These are phyloP conservation scores for Penicillium capsulatum DNA, from an alignment of 2,329 filamentous ascomycete genomes.

Conservation along the genomic window DNA sequence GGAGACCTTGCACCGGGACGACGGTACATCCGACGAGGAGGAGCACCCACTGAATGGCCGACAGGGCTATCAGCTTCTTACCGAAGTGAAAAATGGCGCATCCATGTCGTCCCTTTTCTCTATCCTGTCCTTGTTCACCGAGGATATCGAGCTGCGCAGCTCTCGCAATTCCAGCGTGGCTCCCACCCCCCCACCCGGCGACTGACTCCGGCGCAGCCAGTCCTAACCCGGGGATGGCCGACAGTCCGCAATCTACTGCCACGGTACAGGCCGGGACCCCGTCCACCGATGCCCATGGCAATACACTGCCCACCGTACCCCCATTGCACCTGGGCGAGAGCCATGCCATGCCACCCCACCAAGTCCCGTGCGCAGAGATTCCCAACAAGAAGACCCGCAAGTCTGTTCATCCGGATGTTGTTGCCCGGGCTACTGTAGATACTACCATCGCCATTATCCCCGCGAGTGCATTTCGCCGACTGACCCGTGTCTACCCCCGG, in stretches of 20 bases:
- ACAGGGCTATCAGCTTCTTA: conserved; percentile 89
- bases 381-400: conserved; percentile 44
- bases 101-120: conserved; percentile 99
- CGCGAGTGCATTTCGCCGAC: conserved; percentile 84
- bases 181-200: conserved; percentile 24
- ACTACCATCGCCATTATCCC: conserved; percentile 98
- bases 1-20: conserved; percentile 39
- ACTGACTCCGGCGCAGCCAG: conserved; percentile 40
- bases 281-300: conserved; percentile 24
- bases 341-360: conserved; percentile 27
- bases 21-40: conserved; percentile 64
- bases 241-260: conserved; percentile 26
- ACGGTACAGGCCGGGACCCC: conserved; percentile 19
- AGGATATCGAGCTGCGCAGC: conserved; percentile 77
- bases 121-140: conserved; percentile 93
- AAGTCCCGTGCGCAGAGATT: conserved; percentile 13
- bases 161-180: conserved; percentile 52
- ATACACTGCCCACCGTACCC: conserved; percentile 60
- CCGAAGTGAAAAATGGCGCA: conserved; percentile 94
- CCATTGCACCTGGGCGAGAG: conserved; percentile 65
- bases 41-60: conserved; percentile 58
- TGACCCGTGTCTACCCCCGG: conserved; percentile 92
- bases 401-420: conserved; percentile 92
- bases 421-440: conserved; percentile 91
- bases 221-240: conserved; percentile 27